Base-by-base conservation (phyloP, 768 basidiomycete species). In the Megacollybia marginata region DNA sequence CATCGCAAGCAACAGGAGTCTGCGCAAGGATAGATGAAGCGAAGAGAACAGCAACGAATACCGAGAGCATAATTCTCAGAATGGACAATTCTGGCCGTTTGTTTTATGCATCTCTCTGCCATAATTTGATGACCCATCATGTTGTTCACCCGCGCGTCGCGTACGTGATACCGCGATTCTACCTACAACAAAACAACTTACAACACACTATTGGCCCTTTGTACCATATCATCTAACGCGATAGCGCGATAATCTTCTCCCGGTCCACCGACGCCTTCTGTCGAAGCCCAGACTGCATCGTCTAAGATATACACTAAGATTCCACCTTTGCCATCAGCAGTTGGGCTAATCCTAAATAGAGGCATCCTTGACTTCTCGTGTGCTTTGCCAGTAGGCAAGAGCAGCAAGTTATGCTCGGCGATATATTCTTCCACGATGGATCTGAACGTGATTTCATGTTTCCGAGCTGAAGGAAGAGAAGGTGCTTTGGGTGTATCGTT, bases 351-450 rank as follows among this genome's bases (percentile, higher is more conserved):
- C 46, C 85, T 80, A 73, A 84, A 97, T 46, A 98, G 64, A 7
- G 92, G 92, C 83, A 94, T 88, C 49, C 94, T 80, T 15, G 92
- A 92, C 43, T 69, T 73, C 57, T 86, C 85, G 58, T 98, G 91
- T 12, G 82, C 86, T 45, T 80, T 80, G 2, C 94, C 95, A 10
- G 84, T 82, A 5, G 93, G 92, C 33, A 98, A 72, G 65, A 98
- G 91, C 35, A 99, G 65, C 57, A 98, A 69, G 65, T 98, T 91
- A 63, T 92, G 84, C 16, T 81, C 69, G 1, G 91, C 82, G 2
- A 88, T 89, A 59, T 74, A 85, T 23, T 96, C 95, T 65, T 98
- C 96, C 46, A 93, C 94, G 49, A 98, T 86, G 5, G 88, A 78
- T 15, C 87, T 78, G 79, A 98, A 98, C 2, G 92, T 94, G 57